phyloP scores from a whole-genome alignment of 2,329 filamentous ascomycete species.

The Byssothecium circinans region DNA sequence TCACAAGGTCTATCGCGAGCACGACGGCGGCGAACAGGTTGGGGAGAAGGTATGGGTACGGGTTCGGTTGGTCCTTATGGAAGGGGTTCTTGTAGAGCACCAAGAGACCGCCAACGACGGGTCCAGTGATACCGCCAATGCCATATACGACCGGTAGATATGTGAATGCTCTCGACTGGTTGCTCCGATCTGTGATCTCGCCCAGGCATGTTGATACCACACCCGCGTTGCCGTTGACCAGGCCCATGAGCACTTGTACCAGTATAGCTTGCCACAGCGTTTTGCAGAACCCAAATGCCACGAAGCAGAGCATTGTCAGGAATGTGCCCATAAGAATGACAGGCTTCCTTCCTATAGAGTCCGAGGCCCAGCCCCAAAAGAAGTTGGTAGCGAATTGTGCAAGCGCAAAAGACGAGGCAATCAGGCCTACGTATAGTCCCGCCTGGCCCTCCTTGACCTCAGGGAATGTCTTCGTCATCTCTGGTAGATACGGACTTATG shows the following conservation, averaged over 20 bases:
- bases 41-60: constrained; percentile 81
- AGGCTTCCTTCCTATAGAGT: constrained; percentile 77
- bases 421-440: constrained; percentile 85
- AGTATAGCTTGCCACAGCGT: constrained; percentile 81
- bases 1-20: constrained; percentile 69
- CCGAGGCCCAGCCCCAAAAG: constrained; percentile 83
- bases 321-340: constrained; percentile 80
- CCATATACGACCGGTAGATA: constrained; percentile 97
- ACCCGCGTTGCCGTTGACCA: constrained; percentile 93
- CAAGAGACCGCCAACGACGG: constrained; percentile 83
- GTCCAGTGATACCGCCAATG: constrained; percentile 88
- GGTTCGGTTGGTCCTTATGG: constrained; percentile 52
- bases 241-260: constrained; percentile 86
- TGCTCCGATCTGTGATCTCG: constrained; percentile 91
- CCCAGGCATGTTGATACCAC: constrained; percentile 92
- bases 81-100: constrained; percentile 66
- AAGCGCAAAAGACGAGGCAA: constrained; percentile 88
- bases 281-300: constrained; percentile 83
- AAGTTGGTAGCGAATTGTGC: constrained; percentile 93
- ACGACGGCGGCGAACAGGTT: constrained; percentile 78
- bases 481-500: constrained; percentile 90
- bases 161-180: constrained; percentile 90
- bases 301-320: constrained; percentile 79
- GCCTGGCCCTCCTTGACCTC: constrained; percentile 71
- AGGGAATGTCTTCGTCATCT: constrained; percentile 86